A percentile compares a stretch with the other conserved stretches of the same genome.
phyloP scores from a whole-genome alignment of 768 basidiomycete genomes.

The Boletus eberwhitei region DNA sequence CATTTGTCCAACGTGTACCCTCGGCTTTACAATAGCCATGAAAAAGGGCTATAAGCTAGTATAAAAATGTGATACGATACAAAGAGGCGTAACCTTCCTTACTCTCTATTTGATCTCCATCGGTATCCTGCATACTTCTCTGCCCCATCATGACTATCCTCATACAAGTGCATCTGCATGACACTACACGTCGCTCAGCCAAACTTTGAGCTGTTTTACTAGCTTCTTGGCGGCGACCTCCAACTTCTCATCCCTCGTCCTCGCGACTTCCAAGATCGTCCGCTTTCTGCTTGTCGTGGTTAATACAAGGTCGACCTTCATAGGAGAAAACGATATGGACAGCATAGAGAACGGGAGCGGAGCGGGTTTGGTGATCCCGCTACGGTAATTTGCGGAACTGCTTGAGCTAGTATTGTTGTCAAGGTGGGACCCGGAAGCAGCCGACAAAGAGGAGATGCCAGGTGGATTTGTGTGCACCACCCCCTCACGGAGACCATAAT shows the following conservation, averaged over 20 bases:
- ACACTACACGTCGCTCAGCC: constrained; percentile 33
- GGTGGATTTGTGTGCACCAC: constrained; percentile 23
- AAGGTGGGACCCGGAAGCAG: not conserved
- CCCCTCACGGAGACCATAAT: constrained; percentile 39
- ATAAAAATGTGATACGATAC: not conserved
- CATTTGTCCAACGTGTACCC: too few species aligned
- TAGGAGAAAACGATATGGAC: constrained; percentile 40
- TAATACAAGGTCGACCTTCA: constrained; percentile 37
- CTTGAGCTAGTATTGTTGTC: not conserved
- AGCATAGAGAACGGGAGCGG: constrained; percentile 36
- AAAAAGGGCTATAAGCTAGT: too few species aligned
- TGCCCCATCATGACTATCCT: not conserved
- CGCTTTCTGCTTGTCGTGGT: constrained; percentile 37
- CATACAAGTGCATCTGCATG: not conserved
- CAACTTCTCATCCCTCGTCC: constrained; percentile 52
- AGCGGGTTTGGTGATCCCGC: not conserved
- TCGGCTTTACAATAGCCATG: too few species aligned
- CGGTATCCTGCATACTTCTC: too few species aligned
- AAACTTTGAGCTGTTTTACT: constrained; percentile 44
- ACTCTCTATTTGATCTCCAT: not conserved
- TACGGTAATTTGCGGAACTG: not conserved
- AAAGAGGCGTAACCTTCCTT: not conserved
- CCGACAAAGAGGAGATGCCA: constrained; percentile 1
- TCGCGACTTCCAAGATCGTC: constrained; percentile 52
- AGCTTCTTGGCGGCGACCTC: constrained; percentile 55